Base-by-base conservation (phyloP, 768 basidiomycete genomes). In the Boletus vinaceobasis region DNA sequence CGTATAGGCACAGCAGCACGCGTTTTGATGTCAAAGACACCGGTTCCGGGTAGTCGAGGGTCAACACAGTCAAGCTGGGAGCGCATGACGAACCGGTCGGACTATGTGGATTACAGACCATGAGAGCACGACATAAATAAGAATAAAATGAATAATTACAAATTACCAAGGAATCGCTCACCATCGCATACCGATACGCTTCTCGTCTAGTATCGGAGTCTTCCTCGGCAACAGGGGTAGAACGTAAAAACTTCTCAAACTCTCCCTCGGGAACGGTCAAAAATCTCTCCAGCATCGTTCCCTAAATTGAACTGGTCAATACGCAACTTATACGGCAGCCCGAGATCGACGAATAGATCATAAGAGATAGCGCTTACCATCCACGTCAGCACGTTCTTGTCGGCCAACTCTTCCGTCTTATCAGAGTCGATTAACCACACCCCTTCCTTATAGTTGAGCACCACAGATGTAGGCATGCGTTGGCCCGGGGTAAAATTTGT, bases 1-100 rank as follows among this genome's bases (percentile, higher is more conserved):
- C 96, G 85, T 43, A 98, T 85, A 0, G 90, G 83, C 26, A 92
- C 70, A 32, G 86, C 88, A 0, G 93, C 94, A 44, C 96, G 83
- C 0, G 96, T 98, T 72, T 99, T 99, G 72, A 98, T 85, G 67
- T 99, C 96, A 62, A 99, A 99, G 1, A 95, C 85, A 29, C 93
- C 93, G 0, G 86, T 87, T 1, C 93, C 94, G 5, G 95, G 95
- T 31, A 98, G 73, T 40, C 89, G 79, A 13, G 72, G 61, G 64
- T 98, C 90, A 1, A 84, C 73, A 60, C 94, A 93, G 65, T 99
- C 96, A 7, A 99, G 79, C 68, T 99, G 96, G 0, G 95, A 96
- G 14, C 96, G 89, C 88, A 98, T 93, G 26, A 98, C 75, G 58
- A 97, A 86, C 14, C 67, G 66, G 5, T 70, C 59, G 7, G 72